These are phyloP conservation scores for Aspergillus proliferans DNA, from an alignment of 2,329 filamentous ascomycete genomes.

Conservation along the genomic window DNA sequence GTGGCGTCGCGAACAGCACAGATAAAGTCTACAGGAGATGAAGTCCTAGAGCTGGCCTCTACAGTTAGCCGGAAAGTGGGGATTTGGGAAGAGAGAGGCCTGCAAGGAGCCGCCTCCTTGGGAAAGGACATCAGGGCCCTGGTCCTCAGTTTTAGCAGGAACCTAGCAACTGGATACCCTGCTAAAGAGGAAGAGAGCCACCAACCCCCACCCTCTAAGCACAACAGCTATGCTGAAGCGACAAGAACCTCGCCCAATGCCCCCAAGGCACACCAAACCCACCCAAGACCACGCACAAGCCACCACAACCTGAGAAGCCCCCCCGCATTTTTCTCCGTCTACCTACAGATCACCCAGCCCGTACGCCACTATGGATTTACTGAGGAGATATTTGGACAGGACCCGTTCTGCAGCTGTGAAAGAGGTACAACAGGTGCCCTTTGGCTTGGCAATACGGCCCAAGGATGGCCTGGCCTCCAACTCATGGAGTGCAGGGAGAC, in stretches of 20 bases:
- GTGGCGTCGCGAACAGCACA: no score
- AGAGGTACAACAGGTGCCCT: neutral
- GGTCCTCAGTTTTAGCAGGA: no score
- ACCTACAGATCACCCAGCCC: neutral
- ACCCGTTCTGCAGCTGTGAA: neutral
- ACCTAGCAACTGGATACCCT: no score
- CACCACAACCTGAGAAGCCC: neutral
- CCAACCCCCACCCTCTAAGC: neutral
- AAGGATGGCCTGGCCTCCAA: no score
- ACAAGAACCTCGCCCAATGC: neutral
- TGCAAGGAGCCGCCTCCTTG: no score
- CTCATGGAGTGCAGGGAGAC: neutral
- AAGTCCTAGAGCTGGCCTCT: no score
- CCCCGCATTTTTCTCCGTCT: neutral
- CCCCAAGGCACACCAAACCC: neutral
- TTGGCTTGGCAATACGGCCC: no score
- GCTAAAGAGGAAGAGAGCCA: no score
- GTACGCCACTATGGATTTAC: neutral
- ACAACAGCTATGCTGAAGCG: neutral
- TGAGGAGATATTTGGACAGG: neutral
- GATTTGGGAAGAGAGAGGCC: no score
- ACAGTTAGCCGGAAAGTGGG: no score
- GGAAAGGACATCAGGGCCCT: no score
- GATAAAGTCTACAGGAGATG: no score
- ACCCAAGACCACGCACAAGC: neutral